Conservation (phyloP, 2,329 filamentous ascomycete genomes). For the Diaporthe sp. region DNA sequence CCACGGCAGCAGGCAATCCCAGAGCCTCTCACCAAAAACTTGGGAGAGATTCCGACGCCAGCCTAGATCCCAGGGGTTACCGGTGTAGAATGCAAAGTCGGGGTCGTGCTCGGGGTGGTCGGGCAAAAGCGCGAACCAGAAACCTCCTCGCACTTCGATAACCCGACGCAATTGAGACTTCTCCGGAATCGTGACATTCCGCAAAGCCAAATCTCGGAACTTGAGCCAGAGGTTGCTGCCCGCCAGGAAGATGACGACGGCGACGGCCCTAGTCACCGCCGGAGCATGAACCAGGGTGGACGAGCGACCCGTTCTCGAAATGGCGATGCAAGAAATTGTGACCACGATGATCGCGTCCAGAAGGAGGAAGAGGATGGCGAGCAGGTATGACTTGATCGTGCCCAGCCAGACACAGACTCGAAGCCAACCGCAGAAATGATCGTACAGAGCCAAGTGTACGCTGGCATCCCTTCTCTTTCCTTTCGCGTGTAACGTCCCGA, state of each 20-base stretch:
- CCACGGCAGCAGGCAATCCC: constrained; percentile 38
- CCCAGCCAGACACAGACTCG: constrained; percentile 31
- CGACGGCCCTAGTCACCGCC: constrained; percentile 23
- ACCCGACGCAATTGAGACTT: neutral
- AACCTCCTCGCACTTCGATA: constrained; percentile 1
- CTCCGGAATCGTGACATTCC: constrained; percentile 36
- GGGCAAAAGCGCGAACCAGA: constrained; percentile 35
- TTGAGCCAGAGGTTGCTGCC: constrained; percentile 19
- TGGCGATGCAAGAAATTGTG: constrained; percentile 25
- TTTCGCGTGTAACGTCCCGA: constrained; percentile 3
- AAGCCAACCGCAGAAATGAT: constrained; percentile 37
- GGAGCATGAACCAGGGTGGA: neutral
- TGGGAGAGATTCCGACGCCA: constrained; percentile 33
- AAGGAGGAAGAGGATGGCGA: constrained; percentile 30
- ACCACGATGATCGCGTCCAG: constrained; percentile 33
- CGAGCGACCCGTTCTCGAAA: neutral
- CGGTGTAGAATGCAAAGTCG: neutral
- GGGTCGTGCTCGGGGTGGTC: constrained; percentile 1
- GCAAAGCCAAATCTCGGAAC: constrained; percentile 20
- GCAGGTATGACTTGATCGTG: constrained; percentile 37
- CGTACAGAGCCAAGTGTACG: constrained; percentile 34
- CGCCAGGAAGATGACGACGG: constrained; percentile 27
- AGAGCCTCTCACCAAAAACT: constrained; percentile 35
- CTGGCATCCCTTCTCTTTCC: constrained; percentile 2
- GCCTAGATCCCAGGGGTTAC: constrained; percentile 37